Evolutionary conservation across 2,329 filamentous ascomycete species (phyloP).

Genomic region (Epichloe coenophiala): DNA sequence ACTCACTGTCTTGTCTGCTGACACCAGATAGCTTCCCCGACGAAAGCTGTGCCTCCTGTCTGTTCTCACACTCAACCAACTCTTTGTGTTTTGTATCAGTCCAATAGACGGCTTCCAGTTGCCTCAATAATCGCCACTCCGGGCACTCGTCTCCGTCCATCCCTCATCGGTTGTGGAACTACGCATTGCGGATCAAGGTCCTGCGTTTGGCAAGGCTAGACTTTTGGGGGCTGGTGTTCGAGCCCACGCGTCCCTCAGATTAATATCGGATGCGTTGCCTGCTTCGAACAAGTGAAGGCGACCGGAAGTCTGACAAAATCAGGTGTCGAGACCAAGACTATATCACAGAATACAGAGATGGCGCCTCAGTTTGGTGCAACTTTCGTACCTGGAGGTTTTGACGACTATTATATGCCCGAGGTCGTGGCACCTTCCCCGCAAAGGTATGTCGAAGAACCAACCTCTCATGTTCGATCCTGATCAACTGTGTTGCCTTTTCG

Average conservation of each 20-base stretch:
- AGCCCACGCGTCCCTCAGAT: not conserved
- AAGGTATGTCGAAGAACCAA: constrained; percentile 28
- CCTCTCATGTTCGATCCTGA: not conserved
- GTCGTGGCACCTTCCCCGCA: constrained; percentile 44
- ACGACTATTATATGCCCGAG: constrained; percentile 49
- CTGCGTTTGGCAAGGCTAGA: not conserved
- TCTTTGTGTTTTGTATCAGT: not conserved
- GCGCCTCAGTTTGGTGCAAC: constrained; percentile 34
- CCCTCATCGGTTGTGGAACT: not conserved
- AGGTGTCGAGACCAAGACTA: constrained; percentile 5
- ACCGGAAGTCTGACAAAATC: not conserved
- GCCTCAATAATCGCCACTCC: not conserved
- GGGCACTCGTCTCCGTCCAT: not conserved
- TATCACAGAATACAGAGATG: constrained; percentile 13
- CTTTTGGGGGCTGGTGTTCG: not conserved
- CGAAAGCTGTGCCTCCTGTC: not conserved
- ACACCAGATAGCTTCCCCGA: not conserved
- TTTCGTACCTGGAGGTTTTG: constrained; percentile 43
- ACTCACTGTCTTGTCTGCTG: not conserved
- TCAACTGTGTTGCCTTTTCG: not conserved
- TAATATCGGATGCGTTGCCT: too few species aligned
- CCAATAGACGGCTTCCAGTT: not conserved
- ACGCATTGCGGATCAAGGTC: not conserved
- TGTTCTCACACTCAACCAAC: not conserved
- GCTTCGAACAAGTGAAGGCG: not conserved